Evolutionary conservation across 805 yeast species (phyloP).

Genomic region (Komagataella kurtzmanii): DNA sequence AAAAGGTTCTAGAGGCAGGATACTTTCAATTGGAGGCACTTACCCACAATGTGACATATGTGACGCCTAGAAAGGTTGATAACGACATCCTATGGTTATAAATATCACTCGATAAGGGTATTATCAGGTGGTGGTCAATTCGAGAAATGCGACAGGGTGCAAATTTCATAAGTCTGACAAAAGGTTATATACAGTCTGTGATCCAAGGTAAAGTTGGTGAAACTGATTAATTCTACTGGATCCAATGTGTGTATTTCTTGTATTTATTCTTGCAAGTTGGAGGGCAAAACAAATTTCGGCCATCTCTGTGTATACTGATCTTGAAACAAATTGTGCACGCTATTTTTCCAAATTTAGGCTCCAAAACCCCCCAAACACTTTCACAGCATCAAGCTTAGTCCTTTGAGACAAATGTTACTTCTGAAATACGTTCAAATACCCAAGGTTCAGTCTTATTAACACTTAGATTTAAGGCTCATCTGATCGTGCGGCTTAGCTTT

Average conservation of each 20-base stretch:
- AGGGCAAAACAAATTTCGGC: too few species aligned
- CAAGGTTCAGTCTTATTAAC: neutral
- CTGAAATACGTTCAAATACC: neutral
- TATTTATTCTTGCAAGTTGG: too few species aligned
- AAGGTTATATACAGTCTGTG: too few species aligned
- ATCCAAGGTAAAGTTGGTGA: too few species aligned
- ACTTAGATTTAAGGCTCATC: neutral
- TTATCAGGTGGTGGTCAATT: neutral
- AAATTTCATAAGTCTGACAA: too few species aligned
- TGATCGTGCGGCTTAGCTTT: neutral
- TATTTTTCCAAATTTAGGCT: too few species aligned
- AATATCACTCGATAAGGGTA: neutral
- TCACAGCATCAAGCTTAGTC: too few species aligned
- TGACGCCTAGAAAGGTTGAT: slow-evolving; percentile 1
- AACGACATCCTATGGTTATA: neutral
- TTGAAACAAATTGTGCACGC: too few species aligned
- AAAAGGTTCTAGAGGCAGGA: neutral
- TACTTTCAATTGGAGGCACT: neutral
- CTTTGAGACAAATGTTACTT: neutral
- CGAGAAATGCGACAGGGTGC: neutral
- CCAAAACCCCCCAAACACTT: too few species aligned
- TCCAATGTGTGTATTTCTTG: too few species aligned
- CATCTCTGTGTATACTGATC: too few species aligned
- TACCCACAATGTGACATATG: slow-evolving; percentile 3
- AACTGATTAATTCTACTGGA: too few species aligned